Conservation (phyloP, 2,329 filamentous ascomycete species). For the Fusarium duplospermum region DNA sequence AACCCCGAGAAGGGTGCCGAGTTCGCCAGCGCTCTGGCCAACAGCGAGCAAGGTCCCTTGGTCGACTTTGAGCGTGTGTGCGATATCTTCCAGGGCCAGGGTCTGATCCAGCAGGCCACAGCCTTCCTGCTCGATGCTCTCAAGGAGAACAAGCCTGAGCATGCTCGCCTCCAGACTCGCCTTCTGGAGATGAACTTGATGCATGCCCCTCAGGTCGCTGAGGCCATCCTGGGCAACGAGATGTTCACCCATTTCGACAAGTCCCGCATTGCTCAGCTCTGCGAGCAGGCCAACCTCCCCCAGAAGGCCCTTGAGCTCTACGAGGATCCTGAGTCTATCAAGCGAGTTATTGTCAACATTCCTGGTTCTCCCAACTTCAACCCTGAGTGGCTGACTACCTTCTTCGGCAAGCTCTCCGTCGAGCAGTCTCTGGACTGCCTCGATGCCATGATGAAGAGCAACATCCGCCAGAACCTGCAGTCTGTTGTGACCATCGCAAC, state of each 20-base stretch:
- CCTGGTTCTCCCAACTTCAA: conserved; percentile 86
- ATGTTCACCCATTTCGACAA: conserved; percentile 99
- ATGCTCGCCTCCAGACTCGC: conserved; percentile 92
- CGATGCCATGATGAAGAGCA: conserved; percentile 94
- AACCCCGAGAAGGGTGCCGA: conserved; percentile 95
- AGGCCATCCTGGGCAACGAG: conserved; percentile 96
- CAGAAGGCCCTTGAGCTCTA: conserved; percentile 94
- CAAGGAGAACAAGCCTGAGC: conserved; percentile 93
- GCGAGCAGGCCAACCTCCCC: conserved; percentile 89
- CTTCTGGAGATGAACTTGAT: conserved; percentile 98
- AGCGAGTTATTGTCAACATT: conserved; percentile 88
- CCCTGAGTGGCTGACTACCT: conserved; percentile 90
- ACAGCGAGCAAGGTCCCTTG: conserved; percentile 86
- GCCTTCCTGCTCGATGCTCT: conserved; percentile 97
- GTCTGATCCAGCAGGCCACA: conserved; percentile 97
- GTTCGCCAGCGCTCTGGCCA: conserved; percentile 92
- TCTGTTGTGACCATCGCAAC: conserved; percentile 95
- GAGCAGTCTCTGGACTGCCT: conserved; percentile 95
- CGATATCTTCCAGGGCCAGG: conserved; percentile 97
- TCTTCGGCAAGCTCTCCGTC: conserved; percentile 94
- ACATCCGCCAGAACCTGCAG: conserved; percentile 97
- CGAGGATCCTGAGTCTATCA: conserved; percentile 88
- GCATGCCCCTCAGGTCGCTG: conserved; percentile 96
- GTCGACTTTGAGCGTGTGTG: conserved; percentile 95
- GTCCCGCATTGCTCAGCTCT: conserved; percentile 86